These are phyloP conservation scores for Tetrahymena malaccensis DNA, from an alignment of 73 alveolate genomes.

Conservation along the genomic window DNA sequence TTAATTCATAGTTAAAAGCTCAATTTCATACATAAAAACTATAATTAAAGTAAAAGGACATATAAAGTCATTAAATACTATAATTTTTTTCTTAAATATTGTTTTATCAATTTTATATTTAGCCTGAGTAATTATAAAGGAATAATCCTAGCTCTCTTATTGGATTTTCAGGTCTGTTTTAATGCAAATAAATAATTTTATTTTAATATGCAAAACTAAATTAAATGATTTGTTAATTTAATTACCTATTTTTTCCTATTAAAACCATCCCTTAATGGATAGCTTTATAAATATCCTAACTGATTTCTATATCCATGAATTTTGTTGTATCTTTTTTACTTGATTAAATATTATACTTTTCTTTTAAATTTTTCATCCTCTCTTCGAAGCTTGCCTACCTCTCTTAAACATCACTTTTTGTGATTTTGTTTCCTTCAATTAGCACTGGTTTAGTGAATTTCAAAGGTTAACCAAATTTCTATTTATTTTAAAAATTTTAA, in stretches of 20 bases:
- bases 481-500: neutral
- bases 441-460: neutral
- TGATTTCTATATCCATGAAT: neutral
- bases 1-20: too few relatives aligned
- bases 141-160: neutral
- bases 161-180: neutral
- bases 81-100: too few relatives aligned
- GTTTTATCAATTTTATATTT: neutral
- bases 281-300: neutral
- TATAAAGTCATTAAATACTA: too few relatives aligned
- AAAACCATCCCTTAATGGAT: neutral
- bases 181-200: too few relatives aligned
- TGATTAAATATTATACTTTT: neutral
- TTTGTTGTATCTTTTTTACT: neutral
- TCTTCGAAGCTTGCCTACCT: neutral
- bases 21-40: too few relatives aligned
- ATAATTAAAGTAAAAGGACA: too few relatives aligned
- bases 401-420: neutral
- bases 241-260: neutral
- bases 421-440: neutral
- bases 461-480: neutral
- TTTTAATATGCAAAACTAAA: too few relatives aligned
- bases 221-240: neutral
- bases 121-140: neutral
- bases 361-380: neutral